Evolutionary conservation across 257 asterid genomes (phyloP).

Genomic region (Eustoma russellianum): DNA sequence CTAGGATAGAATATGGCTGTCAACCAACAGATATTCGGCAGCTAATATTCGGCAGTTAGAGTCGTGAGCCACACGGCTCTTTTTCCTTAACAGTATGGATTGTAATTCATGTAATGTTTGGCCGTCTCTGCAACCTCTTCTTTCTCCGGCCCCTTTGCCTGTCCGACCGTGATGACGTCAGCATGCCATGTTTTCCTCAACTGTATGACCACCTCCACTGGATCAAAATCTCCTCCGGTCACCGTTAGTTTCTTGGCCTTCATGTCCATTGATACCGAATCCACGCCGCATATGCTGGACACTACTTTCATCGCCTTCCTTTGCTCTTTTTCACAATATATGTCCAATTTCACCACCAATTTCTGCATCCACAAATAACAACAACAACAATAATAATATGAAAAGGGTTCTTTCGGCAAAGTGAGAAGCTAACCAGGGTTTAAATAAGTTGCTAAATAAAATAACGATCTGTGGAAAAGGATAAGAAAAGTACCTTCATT

Average conservation of each 20-base stretch:
- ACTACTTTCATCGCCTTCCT: constrained; percentile 64
- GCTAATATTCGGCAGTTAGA: no score
- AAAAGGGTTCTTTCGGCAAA: no score
- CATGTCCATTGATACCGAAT: constrained; percentile 15
- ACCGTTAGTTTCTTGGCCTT: constrained; percentile 21
- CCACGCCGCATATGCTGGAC: constrained; percentile 28
- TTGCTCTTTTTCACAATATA: constrained; percentile 39
- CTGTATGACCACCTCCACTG: constrained; percentile 11
- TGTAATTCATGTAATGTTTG: constrained; percentile 9
- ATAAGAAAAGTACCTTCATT: no score
- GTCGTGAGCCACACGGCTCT: no score
- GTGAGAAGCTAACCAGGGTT: no score
- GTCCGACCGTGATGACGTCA: constrained; percentile 21
- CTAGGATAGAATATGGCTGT: no score
- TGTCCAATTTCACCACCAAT: constrained; percentile 35
- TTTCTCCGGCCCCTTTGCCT: constrained; percentile 17
- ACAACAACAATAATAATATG: no score
- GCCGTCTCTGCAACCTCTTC: constrained; percentile 9
- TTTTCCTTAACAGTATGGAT: no score
- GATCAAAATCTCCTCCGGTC: constrained; percentile 20
- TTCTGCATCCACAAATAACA: constrained; percentile 47
- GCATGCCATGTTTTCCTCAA: constrained; percentile 20
- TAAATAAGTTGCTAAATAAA: no score
- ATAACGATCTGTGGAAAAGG: no score
- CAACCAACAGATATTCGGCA: no score